Base-by-base conservation (phyloP, 1,284 basidiomycete species). In the Malassezia furfur region DNA sequence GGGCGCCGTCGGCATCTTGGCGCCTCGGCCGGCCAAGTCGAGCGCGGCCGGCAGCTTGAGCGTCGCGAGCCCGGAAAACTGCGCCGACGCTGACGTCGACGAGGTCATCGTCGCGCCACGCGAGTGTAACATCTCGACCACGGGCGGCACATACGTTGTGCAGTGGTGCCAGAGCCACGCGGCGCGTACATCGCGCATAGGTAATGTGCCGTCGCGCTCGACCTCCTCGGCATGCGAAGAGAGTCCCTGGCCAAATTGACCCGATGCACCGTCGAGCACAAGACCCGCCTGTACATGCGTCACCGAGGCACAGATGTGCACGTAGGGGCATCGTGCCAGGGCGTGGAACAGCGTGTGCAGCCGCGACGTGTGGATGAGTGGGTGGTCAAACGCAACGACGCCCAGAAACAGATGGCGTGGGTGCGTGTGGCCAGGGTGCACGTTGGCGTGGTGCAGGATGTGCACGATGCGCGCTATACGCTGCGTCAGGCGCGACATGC, bases 121-220 rank as follows among this genome's bases (percentile, higher is more conserved):
- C 34, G 55, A 38, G n/a, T 57, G 55, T 28, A 57, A 38, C 31
- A 57, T 25, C 55, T 57, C 55, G 8, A 45, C 30, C 8, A 57
- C 25, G 4, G 55, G 55, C 9, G 55, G 55, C 8, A 57, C 21
- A 49, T 43, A 57, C n/a, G 55, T 57, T 3, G 50, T 52, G 15
- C 38, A 46, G 41, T 52, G 28, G 50, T 57, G 50, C 55, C 55
- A 57, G 21, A 57, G 47, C 55, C 55, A 57, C 15, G 55, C 36
- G 9, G 55, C 50, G 15, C 45, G 50, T 8, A 57, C 19, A 11
- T 47, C 34, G 28, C 55, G 50, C 9, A 15, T 31, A 4, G 38
- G 31, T 15, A 46, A 7, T n/a, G 17, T n/a, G 11, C 25, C 31
- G 6, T n/a, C 22, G 25, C 25, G 43, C 19, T 14, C 4, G 17